A percentile compares a stretch with the other conserved stretches of the same genome.
Conservation (phyloP, 192 early-diverging fungal species). For the Geranomyces variabilis region DNA sequence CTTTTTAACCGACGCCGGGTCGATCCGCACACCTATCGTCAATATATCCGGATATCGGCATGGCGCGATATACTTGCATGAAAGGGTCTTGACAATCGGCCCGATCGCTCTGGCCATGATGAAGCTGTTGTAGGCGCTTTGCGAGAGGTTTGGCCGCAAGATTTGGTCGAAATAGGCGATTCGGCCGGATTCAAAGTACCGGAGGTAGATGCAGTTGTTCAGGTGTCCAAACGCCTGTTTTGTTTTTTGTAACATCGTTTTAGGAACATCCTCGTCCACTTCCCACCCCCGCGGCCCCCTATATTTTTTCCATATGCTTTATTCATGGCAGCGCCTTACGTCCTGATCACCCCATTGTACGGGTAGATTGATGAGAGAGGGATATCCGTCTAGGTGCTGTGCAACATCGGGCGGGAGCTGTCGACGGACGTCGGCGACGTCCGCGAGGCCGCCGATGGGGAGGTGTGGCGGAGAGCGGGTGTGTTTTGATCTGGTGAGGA, state of each 20-base stretch:
- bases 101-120: slow-evolving; percentile 32
- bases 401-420: slow-evolving; percentile 26
- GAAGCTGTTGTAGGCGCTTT: slow-evolving; percentile 27
- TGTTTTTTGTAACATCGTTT: neutral
- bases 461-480: neutral
- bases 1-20: slow-evolving; percentile 18
- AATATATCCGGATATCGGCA: slow-evolving; percentile 54
- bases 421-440: slow-evolving; percentile 18
- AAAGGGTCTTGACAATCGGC: slow-evolving; percentile 48
- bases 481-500: neutral
- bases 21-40: slow-evolving; percentile 40
- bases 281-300: too few species aligned
- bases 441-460: slow-evolving; percentile 15
- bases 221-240: slow-evolving; percentile 46
- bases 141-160: slow-evolving; percentile 23
- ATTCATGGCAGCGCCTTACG: neutral
- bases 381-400: slow-evolving; percentile 27
- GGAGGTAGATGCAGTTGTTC: slow-evolving; percentile 53
- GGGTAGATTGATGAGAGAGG: slow-evolving; percentile 30
- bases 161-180: slow-evolving; percentile 53
- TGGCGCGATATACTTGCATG: slow-evolving; percentile 46
- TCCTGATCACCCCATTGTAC: slow-evolving; percentile 49
- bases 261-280: too few species aligned
- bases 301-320: too few species aligned
- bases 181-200: slow-evolving; percentile 37